A percentile compares a stretch with the other conserved stretches of the same genome.
These are phyloP conservation scores for Colletotrichum sp. DNA, from an alignment of 2,329 filamentous ascomycete genomes.

Conservation along the genomic window DNA sequence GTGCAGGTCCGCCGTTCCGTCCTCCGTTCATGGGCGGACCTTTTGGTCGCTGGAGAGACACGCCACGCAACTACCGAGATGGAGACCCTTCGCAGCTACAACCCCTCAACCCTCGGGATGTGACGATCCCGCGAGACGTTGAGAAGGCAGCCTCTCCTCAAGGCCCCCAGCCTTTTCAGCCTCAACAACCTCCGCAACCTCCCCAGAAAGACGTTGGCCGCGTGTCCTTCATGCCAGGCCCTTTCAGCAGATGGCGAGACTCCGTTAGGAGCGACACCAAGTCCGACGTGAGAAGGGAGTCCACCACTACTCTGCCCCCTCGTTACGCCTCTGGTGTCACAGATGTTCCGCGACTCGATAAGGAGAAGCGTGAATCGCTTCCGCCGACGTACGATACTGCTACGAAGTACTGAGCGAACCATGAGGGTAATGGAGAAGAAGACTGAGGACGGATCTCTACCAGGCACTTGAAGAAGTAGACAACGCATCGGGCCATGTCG, in stretches of 20 bases:
- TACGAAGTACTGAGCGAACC: neutral
- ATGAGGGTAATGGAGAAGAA: neutral
- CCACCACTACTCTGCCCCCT: neutral
- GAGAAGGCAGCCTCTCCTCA: neutral
- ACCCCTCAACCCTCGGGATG: neutral
- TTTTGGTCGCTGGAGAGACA: neutral
- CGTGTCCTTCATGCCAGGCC: neutral
- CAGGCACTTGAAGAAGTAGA: neutral
- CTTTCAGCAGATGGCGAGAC: neutral
- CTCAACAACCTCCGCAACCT: neutral
- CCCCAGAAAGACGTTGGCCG: neutral
- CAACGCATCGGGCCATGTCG: neutral
- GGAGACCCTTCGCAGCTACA: neutral
- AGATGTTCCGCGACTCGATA: neutral
- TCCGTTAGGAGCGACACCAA: neutral
- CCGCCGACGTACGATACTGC: conserved; percentile 4
- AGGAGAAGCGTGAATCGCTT: neutral
- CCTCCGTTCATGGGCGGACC: neutral
- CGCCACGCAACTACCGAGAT: neutral
- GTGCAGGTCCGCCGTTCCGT: neutral
- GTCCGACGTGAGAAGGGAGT: neutral
- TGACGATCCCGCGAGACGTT: neutral
- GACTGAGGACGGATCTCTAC: neutral
- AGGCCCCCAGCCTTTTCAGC: neutral
- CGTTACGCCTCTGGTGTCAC: neutral